Base-by-base conservation (phyloP, 2,329 filamentous ascomycete genomes). In the Scleromitrula shiraiana region DNA sequence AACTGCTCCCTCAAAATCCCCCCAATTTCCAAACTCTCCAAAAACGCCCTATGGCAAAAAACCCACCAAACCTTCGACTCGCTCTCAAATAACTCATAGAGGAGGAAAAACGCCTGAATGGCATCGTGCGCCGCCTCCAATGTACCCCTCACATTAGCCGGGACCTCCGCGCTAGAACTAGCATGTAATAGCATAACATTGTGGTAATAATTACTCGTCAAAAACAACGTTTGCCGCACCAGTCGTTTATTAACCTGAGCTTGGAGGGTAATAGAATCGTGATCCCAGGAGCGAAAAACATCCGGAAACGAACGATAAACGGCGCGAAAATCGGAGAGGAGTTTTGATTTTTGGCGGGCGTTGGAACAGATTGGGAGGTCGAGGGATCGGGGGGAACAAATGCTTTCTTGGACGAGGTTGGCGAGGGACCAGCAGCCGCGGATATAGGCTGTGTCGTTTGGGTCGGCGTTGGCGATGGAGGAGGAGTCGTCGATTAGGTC, bases 41-140 rank as follows among this genome's bases (percentile, higher is more conserved):
- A 72, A 60, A 90, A 90, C 0, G 85, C 85, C 1, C 86, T 72
- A 62, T 90, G 86, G 62, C 88, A 86, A 56, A 89, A 88, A 0
- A 88, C 84, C 85, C 85, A 91, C 85, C 85, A 90, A 1, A 89
- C 85, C 12, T 81, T 75, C 1, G 84, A 83, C 67, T 91, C 86
- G 14, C 71, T 70, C 56, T 83, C 78, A 53, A 89, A 80, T 10
- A 87, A 67, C 30, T 70, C 71, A 65, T 82, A 86, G 6, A 89
- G 72, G 49, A 88, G 72, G 63, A 90, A 89, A 62, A 89, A 91
- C 1, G 83, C 72, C 37, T 74, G 76, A 39, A 91, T 78, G 4
- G 85, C 85, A 61, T 85, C 83, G 57, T 88, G 81, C 0, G 85
- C 85, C 0, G 85, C 83, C 64, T 89, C 84, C 10, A 90, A 68